Base-by-base conservation (phyloP, 345 rosid species). In the Chamaenerion angustifolium region DNA sequence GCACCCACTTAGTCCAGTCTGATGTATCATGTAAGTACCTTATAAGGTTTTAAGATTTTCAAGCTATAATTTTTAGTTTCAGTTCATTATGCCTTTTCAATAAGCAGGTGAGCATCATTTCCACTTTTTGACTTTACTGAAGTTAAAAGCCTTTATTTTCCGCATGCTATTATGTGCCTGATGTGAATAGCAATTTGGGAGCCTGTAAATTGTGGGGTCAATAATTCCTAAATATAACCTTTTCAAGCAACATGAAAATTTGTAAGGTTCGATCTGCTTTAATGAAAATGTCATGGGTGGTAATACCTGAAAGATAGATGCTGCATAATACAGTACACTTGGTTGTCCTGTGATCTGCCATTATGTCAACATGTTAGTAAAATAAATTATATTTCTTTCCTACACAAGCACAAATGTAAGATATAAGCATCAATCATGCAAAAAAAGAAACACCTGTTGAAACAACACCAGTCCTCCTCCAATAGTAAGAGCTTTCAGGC, bases 341-440 rank as follows among this genome's bases (percentile, higher is more conserved):
- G 97, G 97, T 66, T 89, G 97, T 56, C 97, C 97, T 27, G 97
- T 89, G 59, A 89, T 89, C 97, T 89, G 79, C 54, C 63, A 75
- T 37, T 46, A 41, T 16, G 45, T 43, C 6, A 12, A 46, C 14
- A 18, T 13, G 14, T 17, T 17, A 2, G 15, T 17, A 47, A 35
- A 23, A 10, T 12, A 31, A 31, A 13, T 10, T n/a, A 11, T 49
- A n/a, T 6, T 7, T 14, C 17, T 50, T 50, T 31, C 37, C 37
- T 31, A 7, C 37, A 7, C 37, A 31, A 31, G 37, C 37, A 7
- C 37, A 31, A 31, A 31, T 1, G 10, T 31, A 31, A 31, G 8
- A 31, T 7, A 8, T 4, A 5, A 31, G 37, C 37, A 31, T 31
- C 37, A 9, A 35, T 50, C 43, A 11, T 8, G n/a, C 16, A 49